A percentile compares a stretch with the other conserved stretches of the same genome.
phyloP scores from a whole-genome alignment of 176 grass and related monocot species.

The Oryza punctata region DNA sequence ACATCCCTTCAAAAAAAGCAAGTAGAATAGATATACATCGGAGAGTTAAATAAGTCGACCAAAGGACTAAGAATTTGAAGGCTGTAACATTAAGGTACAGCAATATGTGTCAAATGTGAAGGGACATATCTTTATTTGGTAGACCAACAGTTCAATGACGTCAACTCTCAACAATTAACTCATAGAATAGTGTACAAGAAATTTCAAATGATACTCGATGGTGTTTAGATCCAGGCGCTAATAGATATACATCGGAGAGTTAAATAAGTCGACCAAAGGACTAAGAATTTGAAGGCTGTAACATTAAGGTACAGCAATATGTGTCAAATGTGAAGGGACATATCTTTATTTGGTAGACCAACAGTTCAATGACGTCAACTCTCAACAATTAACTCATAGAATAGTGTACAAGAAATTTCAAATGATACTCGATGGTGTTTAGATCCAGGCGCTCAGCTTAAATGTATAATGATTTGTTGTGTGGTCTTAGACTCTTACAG shows the following conservation, averaged over 20 bases:
- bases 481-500: not conserved
- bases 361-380: conserved; percentile 1
- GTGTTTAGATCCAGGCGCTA: not conserved
- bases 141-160: not conserved
- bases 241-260: conserved; percentile 38
- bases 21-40: conserved; percentile 33
- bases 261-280: conserved; percentile 22
- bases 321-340: conserved; percentile 24
- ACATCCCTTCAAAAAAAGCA: conserved; percentile 24
- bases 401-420: not conserved
- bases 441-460: conserved; percentile 7
- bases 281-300: conserved; percentile 30
- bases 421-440: not conserved
- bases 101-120: conserved; percentile 29
- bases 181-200: conserved; percentile 4
- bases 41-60: conserved; percentile 25
- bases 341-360: conserved; percentile 36
- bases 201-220: not conserved
- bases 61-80: conserved; percentile 20
- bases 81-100: conserved; percentile 52
- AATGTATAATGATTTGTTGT: not conserved
- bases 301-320: conserved; percentile 49
- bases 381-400: conserved; percentile 25
- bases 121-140: conserved; percentile 34
- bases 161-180: conserved; percentile 28